phyloP scores from a whole-genome alignment of 352 stramenopile genomes.

The Globisporangium polare region DNA sequence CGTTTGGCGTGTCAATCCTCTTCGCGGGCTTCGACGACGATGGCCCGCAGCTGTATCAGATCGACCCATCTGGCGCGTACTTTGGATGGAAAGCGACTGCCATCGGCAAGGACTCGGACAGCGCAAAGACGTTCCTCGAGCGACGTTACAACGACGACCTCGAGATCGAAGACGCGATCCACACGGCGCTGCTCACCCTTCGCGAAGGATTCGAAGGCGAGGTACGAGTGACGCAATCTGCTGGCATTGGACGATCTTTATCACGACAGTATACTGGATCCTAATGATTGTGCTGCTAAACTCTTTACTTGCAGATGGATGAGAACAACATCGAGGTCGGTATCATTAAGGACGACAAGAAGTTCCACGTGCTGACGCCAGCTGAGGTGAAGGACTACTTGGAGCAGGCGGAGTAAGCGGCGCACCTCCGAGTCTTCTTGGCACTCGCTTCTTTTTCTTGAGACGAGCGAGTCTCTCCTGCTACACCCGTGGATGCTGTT shows the following conservation, averaged over 20 bases:
- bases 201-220: slow-evolving; percentile 98
- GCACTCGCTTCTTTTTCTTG: background rate
- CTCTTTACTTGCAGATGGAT: slow-evolving; percentile 89
- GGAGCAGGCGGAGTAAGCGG: slow-evolving; percentile 95
- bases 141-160: slow-evolving; percentile 96
- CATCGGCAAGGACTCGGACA: slow-evolving; percentile 98
- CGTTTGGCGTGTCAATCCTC: slow-evolving; percentile 98
- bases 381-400: slow-evolving; percentile 99
- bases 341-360: slow-evolving; percentile 95
- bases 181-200: slow-evolving; percentile 98
- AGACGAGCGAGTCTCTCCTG: background rate
- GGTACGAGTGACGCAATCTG: slow-evolving; percentile 22
- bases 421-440: background rate
- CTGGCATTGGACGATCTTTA: background rate
- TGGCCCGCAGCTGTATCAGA: slow-evolving; percentile 96
- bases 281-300: background rate
- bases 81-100: slow-evolving; percentile 99
- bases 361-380: slow-evolving; percentile 96
- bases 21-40: slow-evolving; percentile 98
- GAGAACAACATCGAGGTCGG: slow-evolving; percentile 98
- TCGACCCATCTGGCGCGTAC: slow-evolving; percentile 97
- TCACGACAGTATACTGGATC: background rate
- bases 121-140: slow-evolving; percentile 99
- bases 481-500: background rate
- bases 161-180: slow-evolving; percentile 99